These are phyloP conservation scores for Priceomyces melissophilus DNA, from an alignment of 805 yeast species.

Conservation along the genomic window DNA sequence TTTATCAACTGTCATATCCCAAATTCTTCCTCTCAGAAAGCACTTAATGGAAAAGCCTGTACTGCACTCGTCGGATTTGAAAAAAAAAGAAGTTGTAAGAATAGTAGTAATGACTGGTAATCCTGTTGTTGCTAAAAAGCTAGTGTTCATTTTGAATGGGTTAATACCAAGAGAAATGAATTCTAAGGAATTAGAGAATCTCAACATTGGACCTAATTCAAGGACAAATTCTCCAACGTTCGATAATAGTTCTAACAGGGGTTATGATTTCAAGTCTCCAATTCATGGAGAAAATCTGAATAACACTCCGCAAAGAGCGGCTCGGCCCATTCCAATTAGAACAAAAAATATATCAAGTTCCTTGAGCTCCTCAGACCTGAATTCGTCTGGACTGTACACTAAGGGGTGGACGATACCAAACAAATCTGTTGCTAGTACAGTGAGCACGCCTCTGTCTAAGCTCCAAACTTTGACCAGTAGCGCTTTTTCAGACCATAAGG, in stretches of 20 bases:
- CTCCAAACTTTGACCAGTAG: not conserved
- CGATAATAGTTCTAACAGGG: not conserved
- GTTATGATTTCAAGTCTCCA: not conserved
- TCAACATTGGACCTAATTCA: not conserved
- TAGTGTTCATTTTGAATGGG: constrained; percentile 52
- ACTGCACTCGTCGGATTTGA: constrained; percentile 16
- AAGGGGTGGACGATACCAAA: constrained; percentile 50
- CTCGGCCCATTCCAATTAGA: constrained; percentile 13
- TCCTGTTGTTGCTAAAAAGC: constrained; percentile 57
- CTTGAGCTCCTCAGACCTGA: constrained; percentile 17
- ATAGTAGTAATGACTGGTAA: constrained; percentile 58
- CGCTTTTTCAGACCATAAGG: constrained; percentile 13
- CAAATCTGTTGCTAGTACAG: constrained; percentile 27
- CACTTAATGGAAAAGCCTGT: constrained; percentile 35
- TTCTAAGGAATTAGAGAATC: not conserved
- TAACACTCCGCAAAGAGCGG: not conserved
- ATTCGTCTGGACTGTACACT: constrained; percentile 23
- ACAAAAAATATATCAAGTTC: constrained; percentile 9
- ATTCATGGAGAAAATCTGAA: constrained; percentile 2
- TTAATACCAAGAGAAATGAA: constrained; percentile 29
- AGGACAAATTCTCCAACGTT: no score
- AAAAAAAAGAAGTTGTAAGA: constrained; percentile 36
- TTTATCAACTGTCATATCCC: constrained; percentile 45
- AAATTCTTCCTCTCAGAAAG: constrained; percentile 39
- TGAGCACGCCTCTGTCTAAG: constrained; percentile 12